Base-by-base conservation (phyloP, 202 grass and related monocot genomes). In the Zoysia matrella region DNA sequence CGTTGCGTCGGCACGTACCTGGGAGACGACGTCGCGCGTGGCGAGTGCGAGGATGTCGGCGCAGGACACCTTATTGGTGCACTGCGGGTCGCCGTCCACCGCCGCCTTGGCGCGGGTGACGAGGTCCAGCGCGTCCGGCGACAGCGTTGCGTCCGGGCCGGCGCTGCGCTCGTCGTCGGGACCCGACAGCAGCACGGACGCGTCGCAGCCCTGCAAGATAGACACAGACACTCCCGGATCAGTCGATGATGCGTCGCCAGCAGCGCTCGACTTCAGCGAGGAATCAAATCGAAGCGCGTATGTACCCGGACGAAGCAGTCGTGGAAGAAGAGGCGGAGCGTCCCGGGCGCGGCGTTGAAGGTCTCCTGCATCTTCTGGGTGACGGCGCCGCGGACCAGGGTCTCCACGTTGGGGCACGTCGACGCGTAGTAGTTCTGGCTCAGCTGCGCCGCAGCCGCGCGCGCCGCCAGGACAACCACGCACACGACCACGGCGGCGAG, bases 301-400 rank as follows among this genome's bases (percentile, higher is more conserved):
- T 48, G 58, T 60, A 93, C 94, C 91, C 89, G 87, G 69, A 97
- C 94, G 79, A 94, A 97, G 87, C 94, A 97, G 80, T 97, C 94
- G 84, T 97, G 94, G 91, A 97, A 97, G 87, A 97, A 90, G 87
- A 97, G 94, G 71, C 94, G 87, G 51, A 97, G 89, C 15, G 94
- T 94, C 40, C 87, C 94, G 2, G 94, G 87, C n/a, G 87, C 89
- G 7, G 94, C 91, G 70, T 89, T 87, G 60, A 88, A 86, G 41
- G 83, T 88, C 87, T 87, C 67, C 80, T 85, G 65, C 11, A 97
- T 76, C 87, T 97, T 97, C 80, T 84, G 77, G 18, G 74, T 60
- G 9, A 94, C 89, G 11, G 63, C 89, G 78, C 82, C 60, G 58
- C 86, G 92, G 42, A 94, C 92, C 22, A 94, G 78, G 18, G 78